Percentiles rank a stretch among this genome's conserved stretches.
Evolutionary conservation across 2,329 filamentous ascomycete genomes (phyloP).

Genomic region (Phaeoacremonium minimum): DNA sequence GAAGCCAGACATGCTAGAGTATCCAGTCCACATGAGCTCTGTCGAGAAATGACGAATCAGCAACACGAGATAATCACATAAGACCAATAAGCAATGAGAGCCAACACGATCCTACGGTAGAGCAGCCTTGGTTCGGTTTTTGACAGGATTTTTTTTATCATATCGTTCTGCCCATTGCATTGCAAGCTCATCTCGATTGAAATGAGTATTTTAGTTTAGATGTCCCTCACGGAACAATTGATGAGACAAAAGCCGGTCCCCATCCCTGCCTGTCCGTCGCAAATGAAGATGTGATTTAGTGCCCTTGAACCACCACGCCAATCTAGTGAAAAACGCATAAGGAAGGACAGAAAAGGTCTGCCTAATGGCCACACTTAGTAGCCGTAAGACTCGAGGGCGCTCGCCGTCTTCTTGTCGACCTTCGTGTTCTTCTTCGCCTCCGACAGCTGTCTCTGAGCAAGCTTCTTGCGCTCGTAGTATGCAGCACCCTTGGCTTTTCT

Average conservation of each 20-base stretch:
- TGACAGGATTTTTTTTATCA: too few species aligned
- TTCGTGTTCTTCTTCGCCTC: slow-evolving; percentile 91
- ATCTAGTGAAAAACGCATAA: slow-evolving; percentile 38
- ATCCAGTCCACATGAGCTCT: too few species aligned
- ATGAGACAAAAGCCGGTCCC: background rate
- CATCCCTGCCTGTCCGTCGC: slow-evolving; percentile 27
- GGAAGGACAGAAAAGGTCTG: slow-evolving; percentile 36
- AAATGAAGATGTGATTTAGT: slow-evolving; percentile 32
- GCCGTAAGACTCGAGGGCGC: slow-evolving; percentile 84
- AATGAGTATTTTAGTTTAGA: too few species aligned
- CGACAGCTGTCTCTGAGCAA: slow-evolving; percentile 80
- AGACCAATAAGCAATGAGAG: too few species aligned
- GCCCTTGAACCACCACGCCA: slow-evolving; percentile 41
- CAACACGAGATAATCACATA: too few species aligned
- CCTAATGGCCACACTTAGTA: slow-evolving; percentile 58
- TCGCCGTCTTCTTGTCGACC: slow-evolving; percentile 80
- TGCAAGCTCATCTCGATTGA: background rate
- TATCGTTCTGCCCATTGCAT: too few species aligned
- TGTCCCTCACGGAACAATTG: too few species aligned
- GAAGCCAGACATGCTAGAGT: too few species aligned
- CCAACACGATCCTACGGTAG: too few species aligned
- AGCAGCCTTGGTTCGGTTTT: too few species aligned
- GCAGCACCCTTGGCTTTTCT: slow-evolving; percentile 98
- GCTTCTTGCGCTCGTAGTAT: slow-evolving; percentile 99
- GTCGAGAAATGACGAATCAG: too few species aligned